phyloP scores from a whole-genome alignment of 306 rosid genomes.

The Gleditsia sinensis region DNA sequence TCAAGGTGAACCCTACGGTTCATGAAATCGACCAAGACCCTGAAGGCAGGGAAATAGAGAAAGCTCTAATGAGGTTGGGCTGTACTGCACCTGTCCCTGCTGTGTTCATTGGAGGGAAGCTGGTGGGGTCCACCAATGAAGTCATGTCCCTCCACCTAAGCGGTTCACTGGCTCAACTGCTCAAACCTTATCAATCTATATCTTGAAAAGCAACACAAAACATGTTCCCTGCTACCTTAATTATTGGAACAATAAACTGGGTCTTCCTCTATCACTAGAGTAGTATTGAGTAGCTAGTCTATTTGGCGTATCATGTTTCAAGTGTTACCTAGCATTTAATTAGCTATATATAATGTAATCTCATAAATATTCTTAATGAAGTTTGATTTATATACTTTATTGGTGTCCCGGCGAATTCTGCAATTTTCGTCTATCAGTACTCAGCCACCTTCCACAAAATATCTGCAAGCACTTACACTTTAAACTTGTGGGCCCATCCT shows the following conservation, averaged over 20 bases:
- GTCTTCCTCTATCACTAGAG: conserved; percentile 34
- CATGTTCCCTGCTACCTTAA: conserved; percentile 29
- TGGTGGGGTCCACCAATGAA: conserved; percentile 95
- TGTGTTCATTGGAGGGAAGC: conserved; percentile 88
- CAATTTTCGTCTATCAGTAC: not conserved
- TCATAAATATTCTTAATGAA: conserved; percentile 60
- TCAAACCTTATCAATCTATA: conserved; percentile 50
- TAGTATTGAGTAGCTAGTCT: conserved; percentile 39
- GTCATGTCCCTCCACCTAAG: conserved; percentile 96
- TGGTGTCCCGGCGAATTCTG: not conserved
- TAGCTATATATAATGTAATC: conserved; percentile 55
- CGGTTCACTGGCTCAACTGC: conserved; percentile 55
- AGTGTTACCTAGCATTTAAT: conserved; percentile 63
- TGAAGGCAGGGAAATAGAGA: conserved; percentile 87
- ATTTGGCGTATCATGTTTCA: conserved; percentile 35
- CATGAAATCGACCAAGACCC: conserved; percentile 88
- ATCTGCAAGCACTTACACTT: not conserved
- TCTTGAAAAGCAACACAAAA: conserved; percentile 30
- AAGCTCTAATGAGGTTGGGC: conserved; percentile 72
- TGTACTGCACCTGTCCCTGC: conserved; percentile 79
- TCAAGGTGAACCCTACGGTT: conserved; percentile 60
- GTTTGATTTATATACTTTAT: conserved; percentile 39
- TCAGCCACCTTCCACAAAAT: too few relatives aligned
- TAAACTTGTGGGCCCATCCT: not conserved
- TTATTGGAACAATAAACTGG: conserved; percentile 57